These are phyloP conservation scores for Peronosclerospora sorghi DNA, from an alignment of 352 stramenopile species.

Conservation along the genomic window DNA sequence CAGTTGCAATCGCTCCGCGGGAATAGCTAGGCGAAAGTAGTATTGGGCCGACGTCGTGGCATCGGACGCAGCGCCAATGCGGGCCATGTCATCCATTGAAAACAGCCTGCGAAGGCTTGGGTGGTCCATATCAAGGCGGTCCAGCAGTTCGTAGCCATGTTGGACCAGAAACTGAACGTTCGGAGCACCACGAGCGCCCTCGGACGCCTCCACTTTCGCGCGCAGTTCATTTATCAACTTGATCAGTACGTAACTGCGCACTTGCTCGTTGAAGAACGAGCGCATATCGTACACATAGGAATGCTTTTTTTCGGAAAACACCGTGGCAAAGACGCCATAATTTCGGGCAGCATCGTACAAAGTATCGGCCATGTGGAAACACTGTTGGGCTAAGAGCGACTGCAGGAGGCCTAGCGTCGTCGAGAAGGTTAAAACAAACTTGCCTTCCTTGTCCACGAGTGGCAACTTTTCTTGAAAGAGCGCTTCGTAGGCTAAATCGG, in stretches of 20 bases:
- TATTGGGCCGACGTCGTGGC: constrained; percentile 28
- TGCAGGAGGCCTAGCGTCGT: constrained; percentile 61
- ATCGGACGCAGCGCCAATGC: constrained; percentile 22
- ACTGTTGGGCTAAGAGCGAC: constrained; percentile 56
- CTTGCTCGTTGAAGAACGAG: constrained; percentile 36
- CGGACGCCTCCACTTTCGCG: constrained; percentile 27
- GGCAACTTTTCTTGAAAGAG: constrained; percentile 55
- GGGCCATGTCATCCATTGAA: constrained; percentile 78
- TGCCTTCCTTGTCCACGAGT: constrained; percentile 34
- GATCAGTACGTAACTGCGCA: constrained; percentile 53
- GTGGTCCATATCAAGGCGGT: constrained; percentile 68
- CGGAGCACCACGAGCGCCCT: constrained; percentile 27
- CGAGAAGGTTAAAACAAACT: constrained; percentile 48
- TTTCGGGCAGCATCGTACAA: constrained; percentile 42
- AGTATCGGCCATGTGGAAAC: constrained; percentile 49
- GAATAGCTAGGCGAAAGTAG: constrained; percentile 44
- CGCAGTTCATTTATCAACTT: constrained; percentile 49
- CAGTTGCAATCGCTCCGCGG: constrained; percentile 31
- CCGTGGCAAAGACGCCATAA: constrained; percentile 40
- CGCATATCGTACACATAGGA: constrained; percentile 58
- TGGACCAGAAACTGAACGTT: constrained; percentile 60
- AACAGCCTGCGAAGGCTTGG: constrained; percentile 55
- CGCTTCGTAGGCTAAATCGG: constrained; percentile 60
- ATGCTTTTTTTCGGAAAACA: constrained; percentile 34
- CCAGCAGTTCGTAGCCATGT: constrained; percentile 66